Conservation (phyloP, 257 asterid genomes). For the Solanum megistacrolobum region DNA sequence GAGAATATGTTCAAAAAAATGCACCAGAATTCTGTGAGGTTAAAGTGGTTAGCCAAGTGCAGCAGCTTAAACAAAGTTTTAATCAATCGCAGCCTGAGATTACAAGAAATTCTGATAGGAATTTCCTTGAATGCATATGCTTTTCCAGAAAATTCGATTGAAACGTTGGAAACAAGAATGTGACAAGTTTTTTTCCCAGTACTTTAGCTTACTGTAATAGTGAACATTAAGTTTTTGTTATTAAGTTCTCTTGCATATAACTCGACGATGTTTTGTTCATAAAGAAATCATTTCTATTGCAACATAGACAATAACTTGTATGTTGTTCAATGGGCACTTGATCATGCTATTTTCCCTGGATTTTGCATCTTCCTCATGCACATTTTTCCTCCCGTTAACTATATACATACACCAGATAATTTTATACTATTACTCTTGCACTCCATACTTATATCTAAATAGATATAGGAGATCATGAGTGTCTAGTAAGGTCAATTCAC, state of each 20-base stretch:
- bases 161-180: neutral
- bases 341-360: slow-evolving; percentile 36
- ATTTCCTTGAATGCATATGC: slow-evolving; percentile 56
- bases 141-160: slow-evolving; percentile 38
- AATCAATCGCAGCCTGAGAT: slow-evolving; percentile 7
- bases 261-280: neutral
- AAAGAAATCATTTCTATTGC: neutral
- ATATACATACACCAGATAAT: slow-evolving; percentile 59
- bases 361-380: slow-evolving; percentile 54
- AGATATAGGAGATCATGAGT: neutral
- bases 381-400: slow-evolving; percentile 45
- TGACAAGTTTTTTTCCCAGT: neutral
- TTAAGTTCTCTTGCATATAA: neutral
- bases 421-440: neutral
- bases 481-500: neutral
- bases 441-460: neutral
- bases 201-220: neutral
- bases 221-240: neutral
- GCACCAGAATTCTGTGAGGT: slow-evolving; percentile 66
- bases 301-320: neutral
- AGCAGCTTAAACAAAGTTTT: slow-evolving; percentile 4
- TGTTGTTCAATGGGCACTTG: neutral
- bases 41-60: slow-evolving; percentile 24
- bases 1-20: slow-evolving; percentile 52
- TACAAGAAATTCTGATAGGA: slow-evolving; percentile 20